phyloP scores from a whole-genome alignment of 2,329 filamentous ascomycete genomes.

The Xylariales sp. region DNA sequence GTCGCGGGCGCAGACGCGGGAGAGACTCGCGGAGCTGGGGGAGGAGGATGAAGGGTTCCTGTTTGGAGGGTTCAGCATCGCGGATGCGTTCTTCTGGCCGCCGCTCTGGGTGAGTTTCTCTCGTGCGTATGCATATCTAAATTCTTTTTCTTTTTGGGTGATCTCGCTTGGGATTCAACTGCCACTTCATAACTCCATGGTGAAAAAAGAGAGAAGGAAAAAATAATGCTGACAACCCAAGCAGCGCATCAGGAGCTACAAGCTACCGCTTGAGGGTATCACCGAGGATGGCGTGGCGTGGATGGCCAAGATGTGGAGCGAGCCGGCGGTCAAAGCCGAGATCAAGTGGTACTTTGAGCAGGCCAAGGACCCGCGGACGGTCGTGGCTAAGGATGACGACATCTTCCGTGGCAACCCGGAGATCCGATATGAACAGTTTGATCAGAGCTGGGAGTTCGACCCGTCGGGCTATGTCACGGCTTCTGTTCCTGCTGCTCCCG shows the following conservation, averaged over 20 bases:
- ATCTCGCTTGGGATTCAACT: background rate
- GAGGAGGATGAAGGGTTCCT: slow-evolving; percentile 20
- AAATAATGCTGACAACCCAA: background rate
- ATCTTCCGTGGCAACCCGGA: slow-evolving; percentile 15
- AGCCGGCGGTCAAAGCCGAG: slow-evolving; percentile 16
- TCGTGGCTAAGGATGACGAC: slow-evolving; percentile 18
- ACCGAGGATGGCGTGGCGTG: slow-evolving; percentile 17
- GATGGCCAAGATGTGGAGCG: slow-evolving; percentile 25
- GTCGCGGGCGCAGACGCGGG: slow-evolving; percentile 12
- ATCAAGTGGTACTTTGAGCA: slow-evolving; percentile 20
- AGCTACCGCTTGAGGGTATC: slow-evolving; percentile 19
- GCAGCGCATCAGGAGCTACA: slow-evolving; percentile 22
- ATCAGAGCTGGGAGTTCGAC: slow-evolving; percentile 15
- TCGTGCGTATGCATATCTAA: too few relatives aligned
- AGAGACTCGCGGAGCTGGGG: slow-evolving; percentile 12
- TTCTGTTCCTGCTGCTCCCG: too few relatives aligned
- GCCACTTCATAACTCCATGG: background rate
- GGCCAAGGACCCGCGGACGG: slow-evolving; percentile 15
- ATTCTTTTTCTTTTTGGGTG: too few relatives aligned
- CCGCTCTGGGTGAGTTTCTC: slow-evolving; percentile 24
- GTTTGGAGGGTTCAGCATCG: slow-evolving; percentile 23
- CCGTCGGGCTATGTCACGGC: background rate
- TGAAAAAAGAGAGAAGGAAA: background rate
- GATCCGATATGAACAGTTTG: slow-evolving; percentile 16
- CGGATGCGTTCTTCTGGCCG: slow-evolving; percentile 26